Conservation (phyloP, 1,284 basidiomycete genomes). For the Cutaneotrichosporon curvatum region DNA sequence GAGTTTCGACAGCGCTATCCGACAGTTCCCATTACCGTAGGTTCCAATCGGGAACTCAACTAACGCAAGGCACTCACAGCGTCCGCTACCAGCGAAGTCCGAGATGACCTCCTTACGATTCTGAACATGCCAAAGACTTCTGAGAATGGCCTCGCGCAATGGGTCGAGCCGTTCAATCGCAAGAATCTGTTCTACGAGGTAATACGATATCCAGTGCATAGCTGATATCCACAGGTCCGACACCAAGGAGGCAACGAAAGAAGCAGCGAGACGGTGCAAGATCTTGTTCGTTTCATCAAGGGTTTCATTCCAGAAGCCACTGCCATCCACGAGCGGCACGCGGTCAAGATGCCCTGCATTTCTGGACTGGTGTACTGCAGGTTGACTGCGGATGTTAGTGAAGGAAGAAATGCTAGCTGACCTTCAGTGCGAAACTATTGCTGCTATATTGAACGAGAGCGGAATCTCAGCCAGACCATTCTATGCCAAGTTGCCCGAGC, state of each 20-base stretch:
- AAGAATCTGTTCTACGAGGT: conserved; percentile 74
- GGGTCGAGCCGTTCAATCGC: conserved; percentile 71
- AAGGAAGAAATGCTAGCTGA: neutral
- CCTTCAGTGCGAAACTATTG: conserved; percentile 42
- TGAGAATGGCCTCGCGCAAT: conserved; percentile 53
- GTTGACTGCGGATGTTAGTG: conserved; percentile 23
- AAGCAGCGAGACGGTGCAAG: conserved; percentile 23
- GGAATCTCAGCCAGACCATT: conserved; percentile 68
- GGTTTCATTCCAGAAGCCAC: conserved; percentile 21
- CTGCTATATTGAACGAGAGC: conserved; percentile 55
- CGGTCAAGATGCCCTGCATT: conserved; percentile 48
- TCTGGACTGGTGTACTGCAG: conserved; percentile 78
- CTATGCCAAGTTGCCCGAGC: conserved; percentile 56
- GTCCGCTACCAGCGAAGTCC: conserved; percentile 54
- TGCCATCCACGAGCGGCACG: conserved; percentile 18
- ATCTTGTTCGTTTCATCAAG: conserved; percentile 61
- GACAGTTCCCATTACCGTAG: conserved; percentile 69
- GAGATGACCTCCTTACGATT: conserved; percentile 60
- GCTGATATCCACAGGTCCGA: conserved; percentile 1
- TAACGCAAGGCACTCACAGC: conserved; percentile 42
- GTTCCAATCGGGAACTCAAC: conserved; percentile 7
- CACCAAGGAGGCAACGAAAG: conserved; percentile 3
- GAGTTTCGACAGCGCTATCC: conserved; percentile 62
- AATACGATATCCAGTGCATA: neutral
- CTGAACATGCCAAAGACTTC: conserved; percentile 51